Conservation (phyloP, 768 basidiomycete species). For the Tricholoma terreum region DNA sequence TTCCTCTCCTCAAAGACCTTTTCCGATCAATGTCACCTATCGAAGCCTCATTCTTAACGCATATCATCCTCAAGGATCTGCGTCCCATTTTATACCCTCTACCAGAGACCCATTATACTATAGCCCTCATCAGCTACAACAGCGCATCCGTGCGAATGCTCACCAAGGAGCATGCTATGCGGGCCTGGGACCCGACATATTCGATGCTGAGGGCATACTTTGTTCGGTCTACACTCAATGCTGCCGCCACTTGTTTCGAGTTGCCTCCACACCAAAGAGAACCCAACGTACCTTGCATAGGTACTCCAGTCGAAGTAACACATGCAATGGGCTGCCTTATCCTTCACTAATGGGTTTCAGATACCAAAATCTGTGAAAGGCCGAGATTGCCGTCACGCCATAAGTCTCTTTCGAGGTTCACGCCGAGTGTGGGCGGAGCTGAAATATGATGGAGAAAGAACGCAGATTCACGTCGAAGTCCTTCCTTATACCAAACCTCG, state of each 20-base stretch:
- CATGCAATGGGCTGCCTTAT: background rate
- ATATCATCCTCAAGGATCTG: conserved; percentile 87
- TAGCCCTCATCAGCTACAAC: conserved; percentile 55
- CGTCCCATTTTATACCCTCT: conserved; percentile 76
- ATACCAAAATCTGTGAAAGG: conserved; percentile 86
- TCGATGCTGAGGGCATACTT: conserved; percentile 53
- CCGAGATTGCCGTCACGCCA: conserved; percentile 52
- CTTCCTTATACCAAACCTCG: conserved; percentile 29
- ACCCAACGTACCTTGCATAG: conserved; percentile 43
- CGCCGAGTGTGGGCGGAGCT: conserved; percentile 78
- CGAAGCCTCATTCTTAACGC: conserved; percentile 70
- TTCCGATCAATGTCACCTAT: conserved; percentile 58
- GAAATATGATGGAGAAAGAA: conserved; percentile 94
- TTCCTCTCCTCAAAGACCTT: conserved; percentile 48
- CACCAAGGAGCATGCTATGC: conserved; percentile 63
- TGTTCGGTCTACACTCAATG: conserved; percentile 55
- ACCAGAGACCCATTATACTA: conserved; percentile 45
- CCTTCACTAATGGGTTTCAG: conserved; percentile 26
- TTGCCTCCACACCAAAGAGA: conserved; percentile 22
- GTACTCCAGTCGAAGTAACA: conserved; percentile 60
- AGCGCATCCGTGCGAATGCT: conserved; percentile 53
- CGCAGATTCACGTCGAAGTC: conserved; percentile 82
- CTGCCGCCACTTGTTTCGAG: conserved; percentile 47
- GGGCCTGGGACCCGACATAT: conserved; percentile 62
- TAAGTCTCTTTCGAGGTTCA: conserved; percentile 40